Evolutionary conservation across 768 basidiomycete genomes (phyloP), one percentile per base, ranked within the genome.

Genomic region (Gautieria morchelliformis): DNA sequence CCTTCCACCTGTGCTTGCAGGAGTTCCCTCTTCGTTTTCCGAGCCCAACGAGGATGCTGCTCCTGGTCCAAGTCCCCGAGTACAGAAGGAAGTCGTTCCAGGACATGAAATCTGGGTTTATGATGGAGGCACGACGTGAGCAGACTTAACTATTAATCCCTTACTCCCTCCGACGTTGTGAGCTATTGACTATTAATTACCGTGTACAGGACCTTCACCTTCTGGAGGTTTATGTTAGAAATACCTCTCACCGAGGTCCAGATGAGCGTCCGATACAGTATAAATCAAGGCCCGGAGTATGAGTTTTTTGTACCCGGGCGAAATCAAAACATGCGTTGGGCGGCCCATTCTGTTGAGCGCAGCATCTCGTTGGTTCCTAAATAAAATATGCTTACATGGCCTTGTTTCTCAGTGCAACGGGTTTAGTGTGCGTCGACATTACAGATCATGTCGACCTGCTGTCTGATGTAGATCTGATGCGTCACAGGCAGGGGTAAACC

Each of bases 201-300:
- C 15, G 6, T 35, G 12, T 60, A 27, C 59, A 94, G 93, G 5
- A 85, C 87, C 0, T 93, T 82, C 66, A 91, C 91, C 1, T 99
- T 99, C 74, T 98, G 93, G 89, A 79, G 95, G 53, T 97, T 97
- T 72, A 75, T 84, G 65, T 81, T 97, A 49, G 82, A 85, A 61
- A 77, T 99, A 55, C 92, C 91, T 0, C 69, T 97, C 2, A 75
- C 77, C 1, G 70, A 74, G 9, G 72, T 74, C 39, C 90, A 95
- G 72, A 87, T 93, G 78, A 72, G 75, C 50, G 77, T 98, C 52
- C 75, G 71, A 56, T 99, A 99, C 69, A 78, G 78, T 53, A 75
- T 99, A 64, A 97, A 98, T 67, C 72, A 79, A 10, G 87, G 93
- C 3, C 81, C 86, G 51, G 76, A 79, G 59, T 73, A 91, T 50